phyloP scores from a whole-genome alignment of 257 asterid genomes.

The Salvia hispanica region DNA sequence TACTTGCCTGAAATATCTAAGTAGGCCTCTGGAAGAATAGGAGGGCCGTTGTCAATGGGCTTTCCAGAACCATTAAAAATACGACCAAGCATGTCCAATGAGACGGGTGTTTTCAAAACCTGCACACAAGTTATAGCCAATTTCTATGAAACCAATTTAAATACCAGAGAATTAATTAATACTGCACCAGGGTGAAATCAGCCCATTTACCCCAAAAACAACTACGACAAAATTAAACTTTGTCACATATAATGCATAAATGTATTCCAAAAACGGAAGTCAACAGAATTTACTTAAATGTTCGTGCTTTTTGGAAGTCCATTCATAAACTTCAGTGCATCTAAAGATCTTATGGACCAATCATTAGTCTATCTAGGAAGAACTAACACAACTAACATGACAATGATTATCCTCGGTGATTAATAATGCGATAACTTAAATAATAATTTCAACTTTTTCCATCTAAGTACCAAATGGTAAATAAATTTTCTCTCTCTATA shows the following conservation, averaged over 20 bases:
- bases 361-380: conserved; percentile 1
- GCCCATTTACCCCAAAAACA: neutral
- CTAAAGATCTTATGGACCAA: conserved; percentile 16
- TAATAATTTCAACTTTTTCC: neutral
- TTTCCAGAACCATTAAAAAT: conserved; percentile 73
- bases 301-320: neutral
- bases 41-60: conserved; percentile 98
- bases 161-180: conserved; percentile 3
- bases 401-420: neutral
- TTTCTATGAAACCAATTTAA: conserved; percentile 2
- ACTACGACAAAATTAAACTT: neutral
- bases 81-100: conserved; percentile 72
- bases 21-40: conserved; percentile 97
- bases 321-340: conserved; percentile 4
- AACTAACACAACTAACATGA: conserved; percentile 15
- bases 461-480: neutral
- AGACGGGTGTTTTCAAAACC: conserved; percentile 67
- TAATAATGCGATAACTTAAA: neutral
- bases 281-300: conserved; percentile 7
- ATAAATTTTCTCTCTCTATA: neutral
- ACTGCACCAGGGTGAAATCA: neutral
- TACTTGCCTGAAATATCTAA: conserved; percentile 92
- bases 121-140: conserved; percentile 29
- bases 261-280: neutral
- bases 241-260: neutral